These are phyloP conservation scores for Zopfochytrium polystomum DNA, from an alignment of 371 early-diverging fungal species.

Conservation along the genomic window DNA sequence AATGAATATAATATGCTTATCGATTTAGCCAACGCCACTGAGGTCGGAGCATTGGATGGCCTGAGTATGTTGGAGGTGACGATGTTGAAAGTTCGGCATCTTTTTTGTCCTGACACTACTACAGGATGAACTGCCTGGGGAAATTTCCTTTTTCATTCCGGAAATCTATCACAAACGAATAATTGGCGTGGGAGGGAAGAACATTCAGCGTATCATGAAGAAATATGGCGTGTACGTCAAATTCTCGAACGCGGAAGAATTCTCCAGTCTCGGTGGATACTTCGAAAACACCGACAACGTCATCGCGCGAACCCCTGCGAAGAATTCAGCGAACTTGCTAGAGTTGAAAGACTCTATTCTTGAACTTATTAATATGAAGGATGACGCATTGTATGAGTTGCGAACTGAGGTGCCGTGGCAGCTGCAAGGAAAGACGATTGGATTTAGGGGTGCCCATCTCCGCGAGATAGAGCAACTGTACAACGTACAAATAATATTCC, in stretches of 20 bases:
- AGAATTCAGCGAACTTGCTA: constrained; percentile 69
- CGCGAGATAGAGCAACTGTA: constrained; percentile 34
- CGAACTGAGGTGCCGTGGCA: constrained; percentile 44
- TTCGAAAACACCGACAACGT: constrained; percentile 81
- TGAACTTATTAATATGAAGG: constrained; percentile 57
- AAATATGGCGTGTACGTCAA: constrained; percentile 93
- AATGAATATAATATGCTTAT: constrained; percentile 77
- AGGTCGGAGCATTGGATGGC: constrained; percentile 63
- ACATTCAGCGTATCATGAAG: constrained; percentile 94
- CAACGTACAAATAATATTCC: constrained; percentile 38
- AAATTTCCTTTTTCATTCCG: constrained; percentile 83
- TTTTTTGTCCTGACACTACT: not conserved
- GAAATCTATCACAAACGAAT: constrained; percentile 89
- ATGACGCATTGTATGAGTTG: constrained; percentile 19
- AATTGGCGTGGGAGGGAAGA: constrained; percentile 92
- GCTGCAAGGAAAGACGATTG: constrained; percentile 40
- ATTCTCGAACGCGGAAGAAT: constrained; percentile 81
- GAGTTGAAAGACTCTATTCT: constrained; percentile 69
- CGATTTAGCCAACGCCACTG: constrained; percentile 60
- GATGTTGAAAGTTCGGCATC: not conserved
- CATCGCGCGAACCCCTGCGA: constrained; percentile 83
- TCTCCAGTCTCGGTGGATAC: constrained; percentile 71
- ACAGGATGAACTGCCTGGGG: constrained; percentile 77
- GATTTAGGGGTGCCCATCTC: constrained; percentile 29
- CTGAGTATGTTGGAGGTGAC: constrained; percentile 61